Evolutionary conservation across 1,284 basidiomycete genomes (phyloP).

Genomic region (Ustilago shanxiensis): DNA sequence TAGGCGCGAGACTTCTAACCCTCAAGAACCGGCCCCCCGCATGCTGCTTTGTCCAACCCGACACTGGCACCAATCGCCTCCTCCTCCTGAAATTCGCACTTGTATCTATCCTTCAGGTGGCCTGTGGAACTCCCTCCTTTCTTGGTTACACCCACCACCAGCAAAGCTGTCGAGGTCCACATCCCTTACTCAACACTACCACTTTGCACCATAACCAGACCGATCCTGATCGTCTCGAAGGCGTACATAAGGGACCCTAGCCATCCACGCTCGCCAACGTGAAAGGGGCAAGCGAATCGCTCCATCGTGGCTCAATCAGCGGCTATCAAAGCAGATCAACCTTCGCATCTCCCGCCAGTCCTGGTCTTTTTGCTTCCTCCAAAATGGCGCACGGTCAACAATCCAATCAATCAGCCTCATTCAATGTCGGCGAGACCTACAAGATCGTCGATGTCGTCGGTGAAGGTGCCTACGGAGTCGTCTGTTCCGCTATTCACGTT

Average conservation of each 20-base stretch:
- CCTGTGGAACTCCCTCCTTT: neutral
- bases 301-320: too few species aligned
- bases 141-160: neutral
- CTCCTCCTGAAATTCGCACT: neutral
- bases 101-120: neutral
- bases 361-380: neutral
- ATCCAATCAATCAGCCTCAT: conserved; percentile 36
- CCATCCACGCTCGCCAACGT: neutral
- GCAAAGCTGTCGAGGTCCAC: neutral
- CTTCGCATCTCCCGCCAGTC: too few species aligned
- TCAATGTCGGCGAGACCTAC: conserved; percentile 63
- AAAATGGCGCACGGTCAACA: conserved; percentile 45
- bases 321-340: too few species aligned
- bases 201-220: neutral
- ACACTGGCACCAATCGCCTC: too few species aligned
- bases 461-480: conserved; percentile 72
- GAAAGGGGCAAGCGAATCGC: too few species aligned
- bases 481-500: conserved; percentile 71
- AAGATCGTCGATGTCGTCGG: conserved; percentile 71
- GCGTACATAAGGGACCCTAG: neutral
- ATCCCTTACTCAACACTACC: neutral
- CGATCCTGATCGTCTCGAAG: neutral
- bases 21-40: neutral
- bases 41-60: too few species aligned
- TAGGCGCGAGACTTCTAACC: neutral